Base-by-base conservation (phyloP, 208 protist genomes). In the Wallacemonas sp. region DNA sequence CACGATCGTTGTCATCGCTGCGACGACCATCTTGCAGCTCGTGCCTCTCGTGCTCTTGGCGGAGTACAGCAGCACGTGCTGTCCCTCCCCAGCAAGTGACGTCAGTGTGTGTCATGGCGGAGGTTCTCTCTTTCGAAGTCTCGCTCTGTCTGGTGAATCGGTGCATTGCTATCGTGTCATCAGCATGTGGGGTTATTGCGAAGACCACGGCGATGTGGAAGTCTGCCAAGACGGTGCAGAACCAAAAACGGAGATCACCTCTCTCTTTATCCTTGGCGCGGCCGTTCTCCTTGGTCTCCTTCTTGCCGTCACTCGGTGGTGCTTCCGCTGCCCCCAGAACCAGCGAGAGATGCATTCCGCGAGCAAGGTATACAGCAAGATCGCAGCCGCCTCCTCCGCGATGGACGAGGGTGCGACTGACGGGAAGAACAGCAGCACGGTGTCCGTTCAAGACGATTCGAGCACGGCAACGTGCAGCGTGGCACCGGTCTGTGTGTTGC, bases 161-260 rank as follows among this genome's bases (percentile, higher is more conserved):
- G n/a, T n/a, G n/a, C n/a, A n/a, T 14, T 41, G 36, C 36, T 17
- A 46, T 5, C 42, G 42, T 19, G 21, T 54, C 46, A 39, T 58
- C 28, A 58, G 30, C 17, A 58, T 58, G 51, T 58, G 51, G 51
- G 51, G 51, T 5, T 31, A 27, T 5, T 31, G 17, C 3, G 8
- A n/a, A 6, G 3, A 6, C 51, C 21, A 2, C 51, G 28, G 15
- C 3, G 30, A 38, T 2, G 21, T 58, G 15, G 24, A 14, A 8
- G 33, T 42, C 51, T 58, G 51, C 30, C 9, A n/a, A 2, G 30
- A 58, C 30, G 51, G n/a, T 5, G 51, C 51, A 15, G 51, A 58
- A 19, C 51, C 51, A 26, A 58, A 58, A 19, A 58, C 51, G 2
- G 51, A 33, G 14, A 19, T 58, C 30, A 58, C 51, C 24, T 58